Evolutionary conservation across 441 rosid species (phyloP).

Genomic region (Kokia cookei): DNA sequence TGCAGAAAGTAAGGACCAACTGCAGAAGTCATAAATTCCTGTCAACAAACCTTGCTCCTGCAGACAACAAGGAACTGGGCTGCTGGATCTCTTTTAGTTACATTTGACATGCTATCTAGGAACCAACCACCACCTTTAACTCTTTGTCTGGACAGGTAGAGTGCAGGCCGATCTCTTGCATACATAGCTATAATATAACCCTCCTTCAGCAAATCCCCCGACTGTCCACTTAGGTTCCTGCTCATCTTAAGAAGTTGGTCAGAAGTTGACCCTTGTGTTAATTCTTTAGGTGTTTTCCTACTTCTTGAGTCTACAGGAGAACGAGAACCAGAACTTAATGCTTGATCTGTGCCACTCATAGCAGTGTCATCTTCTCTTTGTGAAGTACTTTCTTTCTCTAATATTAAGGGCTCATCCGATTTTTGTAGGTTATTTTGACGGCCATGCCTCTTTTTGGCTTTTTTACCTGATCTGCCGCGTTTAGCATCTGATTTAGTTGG

Average conservation of each 20-base stretch:
- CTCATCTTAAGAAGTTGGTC: conserved; percentile 42
- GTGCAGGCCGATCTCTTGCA: conserved; percentile 62
- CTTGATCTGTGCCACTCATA: conserved; percentile 83
- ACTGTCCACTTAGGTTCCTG: conserved; percentile 46
- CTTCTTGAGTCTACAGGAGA: conserved; percentile 80
- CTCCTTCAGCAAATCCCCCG: conserved; percentile 68
- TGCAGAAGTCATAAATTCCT: neutral
- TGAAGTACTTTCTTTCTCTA: conserved; percentile 69
- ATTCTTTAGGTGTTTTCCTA: conserved; percentile 75
- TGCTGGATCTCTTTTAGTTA: conserved; percentile 92
- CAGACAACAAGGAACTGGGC: conserved; percentile 85
- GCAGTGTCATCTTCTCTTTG: conserved; percentile 77
- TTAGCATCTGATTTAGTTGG: conserved; percentile 50
- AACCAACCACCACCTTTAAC: conserved; percentile 97
- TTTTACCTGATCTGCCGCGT: conserved; percentile 81
- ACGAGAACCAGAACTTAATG: conserved; percentile 71
- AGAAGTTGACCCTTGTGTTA: conserved; percentile 44
- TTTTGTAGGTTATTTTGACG: conserved; percentile 60
- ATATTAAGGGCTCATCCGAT: conserved; percentile 45
- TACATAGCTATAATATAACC: conserved; percentile 82
- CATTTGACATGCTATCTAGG: conserved; percentile 75
- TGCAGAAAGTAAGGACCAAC: neutral
- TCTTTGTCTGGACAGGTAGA: conserved; percentile 88
- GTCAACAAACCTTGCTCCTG: conserved; percentile 67
- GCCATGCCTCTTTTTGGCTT: conserved; percentile 88